phyloP scores from a whole-genome alignment of 139 green algal genomes.

The Chlorella sorokiniana region DNA sequence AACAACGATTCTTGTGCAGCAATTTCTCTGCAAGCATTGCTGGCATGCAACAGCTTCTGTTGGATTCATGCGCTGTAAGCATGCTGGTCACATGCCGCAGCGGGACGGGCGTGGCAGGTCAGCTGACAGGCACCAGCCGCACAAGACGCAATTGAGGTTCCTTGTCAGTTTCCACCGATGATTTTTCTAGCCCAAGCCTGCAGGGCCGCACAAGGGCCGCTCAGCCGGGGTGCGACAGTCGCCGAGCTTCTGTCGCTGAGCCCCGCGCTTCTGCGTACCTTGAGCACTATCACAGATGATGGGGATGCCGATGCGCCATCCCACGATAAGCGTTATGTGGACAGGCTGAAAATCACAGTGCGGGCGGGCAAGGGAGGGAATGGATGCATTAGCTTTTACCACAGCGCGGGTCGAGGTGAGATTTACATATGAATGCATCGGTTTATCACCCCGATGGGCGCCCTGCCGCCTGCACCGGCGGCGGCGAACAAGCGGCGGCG shows the following conservation, averaged over 20 bases:
- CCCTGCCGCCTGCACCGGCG: not conserved
- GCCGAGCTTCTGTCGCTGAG: constrained; percentile 6
- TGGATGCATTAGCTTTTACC: constrained; percentile 45
- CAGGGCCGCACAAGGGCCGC: too few relatives aligned
- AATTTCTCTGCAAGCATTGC: too few relatives aligned
- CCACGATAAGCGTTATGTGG: constrained; percentile 43
- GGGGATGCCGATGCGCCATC: not conserved
- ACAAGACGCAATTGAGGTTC: too few relatives aligned
- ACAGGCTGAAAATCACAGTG: constrained; percentile 47
- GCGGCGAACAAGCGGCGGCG: not conserved
- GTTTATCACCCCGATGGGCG: too few relatives aligned
- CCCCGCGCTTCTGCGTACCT: not conserved
- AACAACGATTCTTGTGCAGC: too few relatives aligned
- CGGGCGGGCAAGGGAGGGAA: constrained; percentile 44
- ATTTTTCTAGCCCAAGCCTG: too few relatives aligned
- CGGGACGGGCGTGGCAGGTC: too few relatives aligned
- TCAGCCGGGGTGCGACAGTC: not conserved
- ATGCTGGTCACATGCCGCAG: not conserved
- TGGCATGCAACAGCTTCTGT: too few relatives aligned
- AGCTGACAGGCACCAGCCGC: too few relatives aligned
- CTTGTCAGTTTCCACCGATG: too few relatives aligned
- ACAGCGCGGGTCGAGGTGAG: constrained; percentile 36
- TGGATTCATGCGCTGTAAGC: not conserved
- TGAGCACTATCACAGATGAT: not conserved
- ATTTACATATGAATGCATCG: not conserved